A percentile compares a stretch with the other conserved stretches of the same genome.
These are phyloP conservation scores for Letharia columbiana DNA, from an alignment of 495 filamentous ascomycete genomes.

Conservation along the genomic window DNA sequence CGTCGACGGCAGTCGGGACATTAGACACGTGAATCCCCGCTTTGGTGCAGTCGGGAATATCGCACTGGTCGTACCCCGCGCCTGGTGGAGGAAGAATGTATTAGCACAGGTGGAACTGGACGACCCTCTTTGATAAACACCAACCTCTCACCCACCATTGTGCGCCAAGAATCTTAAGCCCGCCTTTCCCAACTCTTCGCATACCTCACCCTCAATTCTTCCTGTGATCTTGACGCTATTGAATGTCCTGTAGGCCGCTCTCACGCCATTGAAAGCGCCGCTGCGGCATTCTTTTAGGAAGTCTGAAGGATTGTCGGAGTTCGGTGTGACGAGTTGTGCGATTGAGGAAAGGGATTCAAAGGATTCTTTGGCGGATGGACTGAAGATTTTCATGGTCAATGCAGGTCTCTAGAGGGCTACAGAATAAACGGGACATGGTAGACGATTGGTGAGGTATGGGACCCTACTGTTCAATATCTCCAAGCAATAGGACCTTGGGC, in stretches of 20 bases:
- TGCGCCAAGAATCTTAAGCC: constrained; percentile 47
- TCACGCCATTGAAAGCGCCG: constrained; percentile 58
- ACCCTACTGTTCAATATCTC: constrained; percentile 47
- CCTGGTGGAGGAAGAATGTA: constrained; percentile 30
- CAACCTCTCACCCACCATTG: constrained; percentile 35
- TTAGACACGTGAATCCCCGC: constrained; percentile 65
- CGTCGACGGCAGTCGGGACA: constrained; percentile 69
- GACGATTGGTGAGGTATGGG: constrained; percentile 1
- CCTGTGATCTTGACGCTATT: constrained; percentile 59
- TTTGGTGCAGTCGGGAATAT: constrained; percentile 59
- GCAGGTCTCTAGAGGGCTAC: constrained; percentile 15
- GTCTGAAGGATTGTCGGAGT: constrained; percentile 48
- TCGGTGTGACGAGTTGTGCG: constrained; percentile 41
- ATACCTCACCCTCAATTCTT: constrained; percentile 54
- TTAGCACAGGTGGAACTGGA: background rate
- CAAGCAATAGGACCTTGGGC: constrained; percentile 50
- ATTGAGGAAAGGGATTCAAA: constrained; percentile 44
- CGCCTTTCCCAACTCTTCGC: constrained; percentile 45
- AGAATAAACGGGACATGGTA: background rate
- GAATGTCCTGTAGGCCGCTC: constrained; percentile 73
- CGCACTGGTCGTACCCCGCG: constrained; percentile 76
- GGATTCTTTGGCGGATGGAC: constrained; percentile 34
- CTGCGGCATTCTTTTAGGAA: constrained; percentile 67
- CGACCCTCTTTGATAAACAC: background rate
- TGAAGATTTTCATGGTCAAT: constrained; percentile 6